phyloP scores from a whole-genome alignment of 2,329 filamentous ascomycete genomes.

The Colletotrichum lindemuthianum region DNA sequence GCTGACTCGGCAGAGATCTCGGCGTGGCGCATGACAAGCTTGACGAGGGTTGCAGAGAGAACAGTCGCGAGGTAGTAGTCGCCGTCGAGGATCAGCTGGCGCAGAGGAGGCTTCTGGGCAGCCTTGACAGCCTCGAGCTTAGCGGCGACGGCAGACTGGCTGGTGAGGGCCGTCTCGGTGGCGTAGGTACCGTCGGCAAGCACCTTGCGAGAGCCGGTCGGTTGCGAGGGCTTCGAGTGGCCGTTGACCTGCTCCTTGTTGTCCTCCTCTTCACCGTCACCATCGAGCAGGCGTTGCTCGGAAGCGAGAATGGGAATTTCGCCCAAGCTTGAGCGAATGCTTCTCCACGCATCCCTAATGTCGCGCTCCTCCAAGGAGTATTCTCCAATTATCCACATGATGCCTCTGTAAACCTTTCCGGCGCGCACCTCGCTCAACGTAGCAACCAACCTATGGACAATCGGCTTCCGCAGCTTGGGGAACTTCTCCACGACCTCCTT shows the following conservation, averaged over 20 bases:
- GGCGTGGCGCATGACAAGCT: conserved; percentile 96
- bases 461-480: conserved; percentile 85
- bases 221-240: conserved; percentile 77
- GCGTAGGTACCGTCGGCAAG: conserved; percentile 97
- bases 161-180: conserved; percentile 94
- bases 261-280: conserved; percentile 74
- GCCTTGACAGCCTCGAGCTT: conserved; percentile 97
- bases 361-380: conserved; percentile 95
- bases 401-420: conserved; percentile 96
- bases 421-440: conserved; percentile 93
- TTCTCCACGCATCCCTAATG: conserved; percentile 96
- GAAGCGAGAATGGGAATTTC: conserved; percentile 97
- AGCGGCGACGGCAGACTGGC: conserved; percentile 87
- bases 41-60: conserved; percentile 94
- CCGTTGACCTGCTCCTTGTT: conserved; percentile 78
- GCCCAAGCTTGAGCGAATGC: conserved; percentile 90
- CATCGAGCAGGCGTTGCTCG: conserved; percentile 90
- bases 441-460: conserved; percentile 87
- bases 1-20: conserved; percentile 88
- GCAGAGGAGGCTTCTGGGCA: conserved; percentile 92
- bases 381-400: conserved; percentile 97
- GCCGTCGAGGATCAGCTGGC: conserved; percentile 94
- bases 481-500: conserved; percentile 99
- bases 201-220: conserved; percentile 88
- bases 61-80: conserved; percentile 97